Evolutionary conservation across 164 flowering plant species (phyloP).

Genomic region (Litsea cubeba): DNA sequence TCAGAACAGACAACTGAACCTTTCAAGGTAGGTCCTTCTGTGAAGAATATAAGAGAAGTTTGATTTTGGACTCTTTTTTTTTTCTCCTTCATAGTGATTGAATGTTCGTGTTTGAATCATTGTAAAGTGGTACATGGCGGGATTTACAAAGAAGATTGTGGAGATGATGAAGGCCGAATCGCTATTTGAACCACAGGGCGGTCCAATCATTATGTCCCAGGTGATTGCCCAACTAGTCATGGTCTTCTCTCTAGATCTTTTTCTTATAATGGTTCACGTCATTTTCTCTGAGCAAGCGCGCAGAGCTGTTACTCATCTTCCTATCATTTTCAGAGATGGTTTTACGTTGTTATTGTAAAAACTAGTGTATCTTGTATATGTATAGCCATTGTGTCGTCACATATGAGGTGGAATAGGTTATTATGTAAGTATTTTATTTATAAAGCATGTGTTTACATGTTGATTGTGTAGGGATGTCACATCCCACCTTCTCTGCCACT

Average conservation of each 20-base stretch:
- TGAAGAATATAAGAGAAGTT: not conserved
- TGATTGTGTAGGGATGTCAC: not conserved
- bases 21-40: constrained; percentile 41
- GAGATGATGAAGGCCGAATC: constrained; percentile 2
- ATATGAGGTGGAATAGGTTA: too few relatives aligned
- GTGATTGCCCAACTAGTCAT: constrained; percentile 14
- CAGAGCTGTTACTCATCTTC: not conserved
- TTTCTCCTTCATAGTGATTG: not conserved
- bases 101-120: not conserved
- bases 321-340: not conserved
- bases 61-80: not conserved
- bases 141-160: constrained; percentile 4
- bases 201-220: constrained; percentile 53
- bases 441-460: not conserved
- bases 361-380: not conserved
- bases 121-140: not conserved
- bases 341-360: not conserved
- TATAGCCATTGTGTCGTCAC: too few relatives aligned
- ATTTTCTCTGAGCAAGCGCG: not conserved
- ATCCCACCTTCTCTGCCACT: too few relatives aligned
- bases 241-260: not conserved
- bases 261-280: not conserved
- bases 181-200: constrained; percentile 55
- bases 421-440: too few relatives aligned
- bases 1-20: constrained; percentile 47